phyloP scores from a whole-genome alignment of 2,329 filamentous ascomycete species.

The Fusarium sp. region DNA sequence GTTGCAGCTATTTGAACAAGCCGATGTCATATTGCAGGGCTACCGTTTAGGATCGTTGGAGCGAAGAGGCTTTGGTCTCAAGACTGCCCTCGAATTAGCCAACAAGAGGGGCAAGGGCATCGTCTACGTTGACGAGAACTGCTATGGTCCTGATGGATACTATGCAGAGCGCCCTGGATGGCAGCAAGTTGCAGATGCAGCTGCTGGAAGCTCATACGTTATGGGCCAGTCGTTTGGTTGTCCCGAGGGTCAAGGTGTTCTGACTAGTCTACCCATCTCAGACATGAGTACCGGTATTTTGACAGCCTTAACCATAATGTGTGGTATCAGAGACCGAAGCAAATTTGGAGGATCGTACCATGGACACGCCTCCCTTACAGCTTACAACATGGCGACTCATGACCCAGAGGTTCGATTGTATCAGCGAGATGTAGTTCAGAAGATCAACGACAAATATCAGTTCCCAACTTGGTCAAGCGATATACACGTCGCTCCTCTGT shows the following conservation, averaged over 20 bases:
- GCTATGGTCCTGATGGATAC: conserved; percentile 68
- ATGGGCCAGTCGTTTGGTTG: not conserved
- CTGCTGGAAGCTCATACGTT: not conserved
- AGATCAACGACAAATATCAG: not conserved
- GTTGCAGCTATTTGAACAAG: not conserved
- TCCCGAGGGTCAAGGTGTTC: not conserved
- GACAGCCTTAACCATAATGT: not conserved
- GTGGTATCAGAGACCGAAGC: not conserved
- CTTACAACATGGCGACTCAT: not conserved
- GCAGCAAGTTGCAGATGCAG: conserved; percentile 72
- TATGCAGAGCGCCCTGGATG: conserved; percentile 72
- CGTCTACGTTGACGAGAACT: conserved; percentile 74
- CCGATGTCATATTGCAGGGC: not conserved
- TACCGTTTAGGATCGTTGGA: not conserved
- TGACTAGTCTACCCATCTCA: not conserved
- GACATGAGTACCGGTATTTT: not conserved
- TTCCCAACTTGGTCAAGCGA: not conserved
- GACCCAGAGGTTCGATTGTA: not conserved
- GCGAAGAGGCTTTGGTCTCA: not conserved
- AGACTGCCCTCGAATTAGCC: not conserved
- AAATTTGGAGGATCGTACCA: not conserved
- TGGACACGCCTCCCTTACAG: not conserved
- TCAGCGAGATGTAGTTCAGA: not conserved
- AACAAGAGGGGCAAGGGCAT: conserved; percentile 66
- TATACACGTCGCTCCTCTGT: not conserved